A percentile compares a stretch with the other conserved stretches of the same genome.
Evolutionary conservation across 1,284 basidiomycete species (phyloP).

Genomic region (Xanthoconium separans): DNA sequence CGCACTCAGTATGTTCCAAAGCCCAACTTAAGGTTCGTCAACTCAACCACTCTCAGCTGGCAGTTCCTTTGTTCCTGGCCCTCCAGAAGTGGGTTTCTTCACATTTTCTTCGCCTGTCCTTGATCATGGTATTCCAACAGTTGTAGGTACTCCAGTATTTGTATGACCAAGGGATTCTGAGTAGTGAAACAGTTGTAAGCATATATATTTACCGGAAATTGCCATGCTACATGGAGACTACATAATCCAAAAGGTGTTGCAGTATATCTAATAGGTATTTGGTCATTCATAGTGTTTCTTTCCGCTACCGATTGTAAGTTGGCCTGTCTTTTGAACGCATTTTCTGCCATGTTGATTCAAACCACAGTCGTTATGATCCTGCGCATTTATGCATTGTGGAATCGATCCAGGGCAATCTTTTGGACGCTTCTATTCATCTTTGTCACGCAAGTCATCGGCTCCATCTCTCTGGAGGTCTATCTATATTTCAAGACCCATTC

Average conservation of each 20-base stretch:
- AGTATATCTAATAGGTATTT: rapidly evolving
- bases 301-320: not conserved
- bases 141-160: not conserved
- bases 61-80: not conserved
- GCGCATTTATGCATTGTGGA: not conserved
- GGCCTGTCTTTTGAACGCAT: too few species aligned
- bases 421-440: not conserved
- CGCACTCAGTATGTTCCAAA: too few species aligned
- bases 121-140: not conserved
- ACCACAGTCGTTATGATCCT: not conserved
- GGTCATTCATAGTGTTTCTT: not conserved
- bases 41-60: not conserved
- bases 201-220: too few species aligned
- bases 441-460: not conserved
- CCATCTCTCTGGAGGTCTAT: not conserved
- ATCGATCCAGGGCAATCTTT: not conserved
- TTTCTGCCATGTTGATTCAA: not conserved
- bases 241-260: not conserved
- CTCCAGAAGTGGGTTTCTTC: not conserved
- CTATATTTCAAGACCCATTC: not conserved
- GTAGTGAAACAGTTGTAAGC: not conserved
- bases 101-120: not conserved
- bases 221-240: not conserved
- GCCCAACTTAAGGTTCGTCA: rapidly evolving
- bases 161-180: not conserved